Conservation (phyloP, 345 rosid genomes). For the Excoecaria agallocha region DNA sequence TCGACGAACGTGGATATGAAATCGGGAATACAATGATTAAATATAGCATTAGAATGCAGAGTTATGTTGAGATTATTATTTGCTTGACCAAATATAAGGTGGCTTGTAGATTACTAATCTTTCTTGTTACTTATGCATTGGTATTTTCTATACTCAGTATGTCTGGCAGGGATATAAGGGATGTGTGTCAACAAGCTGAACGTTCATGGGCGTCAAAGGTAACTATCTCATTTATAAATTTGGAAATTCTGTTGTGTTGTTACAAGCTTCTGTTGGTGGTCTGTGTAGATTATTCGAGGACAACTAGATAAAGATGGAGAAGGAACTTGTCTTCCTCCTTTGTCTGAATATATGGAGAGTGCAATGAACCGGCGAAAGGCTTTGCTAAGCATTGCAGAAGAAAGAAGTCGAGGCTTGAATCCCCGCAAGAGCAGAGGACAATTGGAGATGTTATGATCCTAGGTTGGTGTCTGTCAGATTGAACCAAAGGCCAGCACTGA, state of each 20-base stretch:
- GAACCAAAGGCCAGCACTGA: not conserved
- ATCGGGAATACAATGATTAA: not conserved
- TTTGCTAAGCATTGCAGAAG: slow-evolving; percentile 36
- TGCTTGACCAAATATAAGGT: not conserved
- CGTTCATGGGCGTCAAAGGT: slow-evolving; percentile 95
- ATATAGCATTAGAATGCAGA: not conserved
- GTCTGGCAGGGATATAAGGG: slow-evolving; percentile 90
- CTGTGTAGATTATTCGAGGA: slow-evolving; percentile 67
- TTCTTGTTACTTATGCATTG: not conserved
- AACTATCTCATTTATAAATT: not conserved
- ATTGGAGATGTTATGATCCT: not conserved
- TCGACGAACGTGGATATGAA: not conserved
- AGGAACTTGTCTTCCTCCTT: slow-evolving; percentile 55
- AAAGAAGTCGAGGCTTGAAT: slow-evolving; percentile 23
- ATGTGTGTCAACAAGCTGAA: slow-evolving; percentile 92
- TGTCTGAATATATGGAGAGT: slow-evolving; percentile 62
- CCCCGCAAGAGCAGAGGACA: slow-evolving; percentile 32
- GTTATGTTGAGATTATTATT: not conserved
- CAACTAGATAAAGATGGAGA: slow-evolving; percentile 40
- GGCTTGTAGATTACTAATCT: not conserved
- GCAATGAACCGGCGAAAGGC: slow-evolving; percentile 52
- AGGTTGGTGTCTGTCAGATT: not conserved
- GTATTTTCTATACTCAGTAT: slow-evolving; percentile 43
- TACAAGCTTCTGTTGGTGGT: not conserved
- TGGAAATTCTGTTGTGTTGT: not conserved